Conservation (phyloP, 768 basidiomycete species). For the Macrocybe gigantea region DNA sequence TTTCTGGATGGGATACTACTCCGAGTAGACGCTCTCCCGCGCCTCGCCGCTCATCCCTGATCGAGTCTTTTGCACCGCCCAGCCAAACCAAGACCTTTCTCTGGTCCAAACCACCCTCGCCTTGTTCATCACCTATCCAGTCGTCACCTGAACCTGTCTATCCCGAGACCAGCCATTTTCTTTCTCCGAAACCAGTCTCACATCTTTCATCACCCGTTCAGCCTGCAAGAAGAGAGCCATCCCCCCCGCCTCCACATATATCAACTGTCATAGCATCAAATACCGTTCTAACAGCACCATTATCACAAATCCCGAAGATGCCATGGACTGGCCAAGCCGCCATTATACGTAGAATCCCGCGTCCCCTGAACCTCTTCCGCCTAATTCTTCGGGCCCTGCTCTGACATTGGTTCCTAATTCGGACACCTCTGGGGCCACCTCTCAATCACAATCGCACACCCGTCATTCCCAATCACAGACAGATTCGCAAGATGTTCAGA, state of each 20-base stretch:
- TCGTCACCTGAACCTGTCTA: too few species aligned
- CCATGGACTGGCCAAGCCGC: slow-evolving; percentile 11
- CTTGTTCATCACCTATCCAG: too few species aligned
- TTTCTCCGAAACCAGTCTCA: too few species aligned
- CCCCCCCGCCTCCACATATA: slow-evolving; percentile 4
- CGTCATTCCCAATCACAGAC: slow-evolving; percentile 25
- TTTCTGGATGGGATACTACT: too few species aligned
- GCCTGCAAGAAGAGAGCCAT: background rate
- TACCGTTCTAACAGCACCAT: slow-evolving; percentile 5
- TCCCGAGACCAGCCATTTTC: too few species aligned
- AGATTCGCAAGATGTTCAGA: slow-evolving; percentile 24
- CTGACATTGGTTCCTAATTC: slow-evolving; percentile 52
- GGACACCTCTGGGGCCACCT: slow-evolving; percentile 38
- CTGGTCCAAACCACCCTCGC: too few species aligned
- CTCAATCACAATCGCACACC: slow-evolving; percentile 26
- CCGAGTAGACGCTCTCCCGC: too few species aligned
- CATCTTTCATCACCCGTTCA: too few species aligned
- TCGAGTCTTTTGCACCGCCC: too few species aligned
- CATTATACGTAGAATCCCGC: slow-evolving; percentile 41
- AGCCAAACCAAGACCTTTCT: too few species aligned
- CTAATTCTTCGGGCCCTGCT: slow-evolving; percentile 22
- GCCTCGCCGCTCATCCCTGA: too few species aligned
- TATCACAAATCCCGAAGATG: slow-evolving; percentile 1
- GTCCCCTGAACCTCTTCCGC: slow-evolving; percentile 31
- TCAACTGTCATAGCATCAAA: slow-evolving; percentile 7